Conservation (phyloP, 2,329 filamentous ascomycete genomes). For the Zymoseptoria crescenta region DNA sequence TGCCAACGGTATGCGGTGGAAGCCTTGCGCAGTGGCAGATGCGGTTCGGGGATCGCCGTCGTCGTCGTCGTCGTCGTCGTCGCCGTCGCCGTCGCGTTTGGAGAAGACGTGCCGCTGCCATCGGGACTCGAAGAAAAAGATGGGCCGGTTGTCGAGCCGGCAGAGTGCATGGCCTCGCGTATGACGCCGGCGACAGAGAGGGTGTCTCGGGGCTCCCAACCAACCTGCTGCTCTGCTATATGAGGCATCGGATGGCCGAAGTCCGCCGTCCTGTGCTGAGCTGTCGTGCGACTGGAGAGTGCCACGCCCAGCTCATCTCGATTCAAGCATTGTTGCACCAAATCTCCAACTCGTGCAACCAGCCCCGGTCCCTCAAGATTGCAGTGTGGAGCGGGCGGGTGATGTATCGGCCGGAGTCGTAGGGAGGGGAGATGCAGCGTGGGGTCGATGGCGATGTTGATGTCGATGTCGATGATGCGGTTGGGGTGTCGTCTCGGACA, state of each 20-base stretch:
- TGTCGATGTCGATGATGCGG: background rate
- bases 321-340: background rate
- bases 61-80: background rate
- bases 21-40: conserved; percentile 35
- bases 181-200: conserved; percentile 21
- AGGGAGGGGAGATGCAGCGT: background rate
- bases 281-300: background rate
- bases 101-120: conserved; percentile 52
- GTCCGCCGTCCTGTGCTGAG: background rate
- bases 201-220: conserved; percentile 14
- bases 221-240: conserved; percentile 12
- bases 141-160: background rate
- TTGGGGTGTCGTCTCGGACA: background rate
- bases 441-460: background rate
- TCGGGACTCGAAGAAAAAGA: conserved; percentile 3
- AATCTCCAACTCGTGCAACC: background rate
- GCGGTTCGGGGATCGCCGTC: conserved; percentile 30
- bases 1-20: conserved; percentile 33
- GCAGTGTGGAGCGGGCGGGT: background rate
- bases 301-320: background rate
- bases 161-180: conserved; percentile 21
- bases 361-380: background rate
- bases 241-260: background rate
- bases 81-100: no score
- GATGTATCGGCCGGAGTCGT: background rate